phyloP scores from a whole-genome alignment of 2,329 filamentous ascomycete genomes.

The Arthroderma sp. region DNA sequence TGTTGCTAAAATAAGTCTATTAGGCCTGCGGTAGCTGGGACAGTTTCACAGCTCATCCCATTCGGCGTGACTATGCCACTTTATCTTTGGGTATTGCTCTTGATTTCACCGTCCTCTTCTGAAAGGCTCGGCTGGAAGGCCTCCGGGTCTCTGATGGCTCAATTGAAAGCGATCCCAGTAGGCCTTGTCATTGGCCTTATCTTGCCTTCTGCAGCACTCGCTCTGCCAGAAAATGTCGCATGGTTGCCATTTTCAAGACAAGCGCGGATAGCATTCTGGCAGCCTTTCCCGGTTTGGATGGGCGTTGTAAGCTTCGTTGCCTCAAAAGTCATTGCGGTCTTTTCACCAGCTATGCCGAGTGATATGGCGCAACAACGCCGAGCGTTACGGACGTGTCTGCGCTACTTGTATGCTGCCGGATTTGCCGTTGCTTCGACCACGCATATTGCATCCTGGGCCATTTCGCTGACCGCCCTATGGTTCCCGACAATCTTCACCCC shows the following conservation, averaged over 20 bases:
- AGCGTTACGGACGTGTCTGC: slow-evolving; percentile 19
- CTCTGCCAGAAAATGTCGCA: slow-evolving; percentile 28
- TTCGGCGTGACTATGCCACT: slow-evolving; percentile 34
- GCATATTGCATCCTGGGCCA: slow-evolving; percentile 29
- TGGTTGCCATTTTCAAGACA: slow-evolving; percentile 34
- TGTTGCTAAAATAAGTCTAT: neutral
- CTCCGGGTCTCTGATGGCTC: slow-evolving; percentile 16
- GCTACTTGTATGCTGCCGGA: slow-evolving; percentile 30
- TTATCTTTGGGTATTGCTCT: slow-evolving; percentile 31
- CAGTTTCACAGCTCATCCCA: slow-evolving; percentile 30
- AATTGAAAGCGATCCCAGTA: slow-evolving; percentile 26
- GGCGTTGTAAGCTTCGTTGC: slow-evolving; percentile 21
- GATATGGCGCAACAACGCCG: neutral
- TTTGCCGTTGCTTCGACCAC: slow-evolving; percentile 27
- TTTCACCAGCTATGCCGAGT: slow-evolving; percentile 1
- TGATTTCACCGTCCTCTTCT: slow-evolving; percentile 27
- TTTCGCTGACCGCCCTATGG: slow-evolving; percentile 27
- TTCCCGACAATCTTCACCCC: slow-evolving; percentile 24
- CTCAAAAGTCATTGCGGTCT: slow-evolving; percentile 13
- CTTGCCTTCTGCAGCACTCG: slow-evolving; percentile 32
- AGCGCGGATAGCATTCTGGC: slow-evolving; percentile 37
- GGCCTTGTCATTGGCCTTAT: slow-evolving; percentile 33
- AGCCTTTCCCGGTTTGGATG: slow-evolving; percentile 38
- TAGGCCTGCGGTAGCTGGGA: slow-evolving; percentile 26
- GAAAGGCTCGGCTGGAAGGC: slow-evolving; percentile 24